These are phyloP conservation scores for Tetrahymena borealis DNA, from an alignment of 73 alveolate genomes.

Conservation along the genomic window DNA sequence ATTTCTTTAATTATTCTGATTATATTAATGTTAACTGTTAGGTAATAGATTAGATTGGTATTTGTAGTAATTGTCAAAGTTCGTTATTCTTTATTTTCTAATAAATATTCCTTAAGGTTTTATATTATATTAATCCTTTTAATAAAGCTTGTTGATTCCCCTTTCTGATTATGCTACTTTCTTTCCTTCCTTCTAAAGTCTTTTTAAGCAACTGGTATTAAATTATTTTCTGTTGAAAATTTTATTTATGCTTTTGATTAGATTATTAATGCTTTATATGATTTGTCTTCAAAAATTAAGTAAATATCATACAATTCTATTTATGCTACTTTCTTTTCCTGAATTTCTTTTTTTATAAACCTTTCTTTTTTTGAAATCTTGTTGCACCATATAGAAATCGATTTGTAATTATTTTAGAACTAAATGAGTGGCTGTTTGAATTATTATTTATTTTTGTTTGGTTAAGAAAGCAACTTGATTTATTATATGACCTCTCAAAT, in stretches of 20 bases:
- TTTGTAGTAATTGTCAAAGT: too few species aligned
- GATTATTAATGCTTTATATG: background rate
- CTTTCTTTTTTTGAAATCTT: background rate
- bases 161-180: too few species aligned
- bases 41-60: too few species aligned
- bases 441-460: background rate
- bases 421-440: background rate
- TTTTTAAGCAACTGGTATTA: too few species aligned
- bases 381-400: background rate
- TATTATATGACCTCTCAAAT: background rate
- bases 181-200: too few species aligned
- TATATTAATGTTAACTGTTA: too few species aligned
- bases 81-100: too few species aligned
- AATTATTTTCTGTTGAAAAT: background rate
- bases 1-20: background rate
- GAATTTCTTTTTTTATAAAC: background rate
- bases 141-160: too few species aligned
- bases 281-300: background rate
- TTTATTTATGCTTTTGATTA: background rate
- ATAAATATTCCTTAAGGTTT: too few species aligned
- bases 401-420: background rate
- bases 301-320: background rate
- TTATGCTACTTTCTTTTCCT: background rate
- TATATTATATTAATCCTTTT: too few species aligned
- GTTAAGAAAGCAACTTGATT: background rate